Conservation (phyloP, 2,329 filamentous ascomycete species). For the Microdochium bolleyi region DNA sequence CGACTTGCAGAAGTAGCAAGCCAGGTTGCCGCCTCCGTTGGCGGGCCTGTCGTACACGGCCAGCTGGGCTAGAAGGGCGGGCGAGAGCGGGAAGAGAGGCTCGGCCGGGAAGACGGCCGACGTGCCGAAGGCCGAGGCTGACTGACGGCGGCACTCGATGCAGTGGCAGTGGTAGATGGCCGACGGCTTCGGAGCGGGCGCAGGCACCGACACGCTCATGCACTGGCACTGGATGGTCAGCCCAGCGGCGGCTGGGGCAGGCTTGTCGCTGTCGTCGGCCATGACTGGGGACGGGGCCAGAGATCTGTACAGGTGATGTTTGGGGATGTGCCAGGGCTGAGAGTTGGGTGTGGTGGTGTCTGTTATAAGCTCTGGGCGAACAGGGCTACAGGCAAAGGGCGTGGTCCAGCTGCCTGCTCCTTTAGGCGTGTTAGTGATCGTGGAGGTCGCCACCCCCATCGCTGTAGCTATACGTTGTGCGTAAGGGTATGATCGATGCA, state of each 20-base stretch:
- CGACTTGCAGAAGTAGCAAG: constrained; percentile 25
- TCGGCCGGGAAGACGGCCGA: constrained; percentile 32
- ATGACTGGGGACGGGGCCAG: background rate
- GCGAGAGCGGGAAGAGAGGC: constrained; percentile 29
- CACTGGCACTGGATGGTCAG: background rate
- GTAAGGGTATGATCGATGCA: too few species aligned
- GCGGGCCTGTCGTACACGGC: constrained; percentile 28
- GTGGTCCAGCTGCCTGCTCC: too few species aligned
- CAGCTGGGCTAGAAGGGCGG: constrained; percentile 21
- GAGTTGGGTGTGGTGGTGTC: background rate
- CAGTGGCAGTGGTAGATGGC: constrained; percentile 37
- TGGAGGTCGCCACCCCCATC: too few species aligned
- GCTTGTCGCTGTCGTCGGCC: background rate
- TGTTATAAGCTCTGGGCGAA: background rate
- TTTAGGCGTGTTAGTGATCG: background rate
- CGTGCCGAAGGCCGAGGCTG: constrained; percentile 35
- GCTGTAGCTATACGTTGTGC: too few species aligned
- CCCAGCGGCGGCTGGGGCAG: background rate
- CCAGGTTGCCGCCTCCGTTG: constrained; percentile 29
- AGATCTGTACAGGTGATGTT: background rate
- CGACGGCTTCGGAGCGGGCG: background rate
- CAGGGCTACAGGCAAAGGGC: background rate
- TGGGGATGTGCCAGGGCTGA: background rate
- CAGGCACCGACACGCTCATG: background rate
- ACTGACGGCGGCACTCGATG: constrained; percentile 34